Evolutionary conservation across 176 grass and related monocot species (phyloP).

Genomic region (Melocanna baccifera): DNA sequence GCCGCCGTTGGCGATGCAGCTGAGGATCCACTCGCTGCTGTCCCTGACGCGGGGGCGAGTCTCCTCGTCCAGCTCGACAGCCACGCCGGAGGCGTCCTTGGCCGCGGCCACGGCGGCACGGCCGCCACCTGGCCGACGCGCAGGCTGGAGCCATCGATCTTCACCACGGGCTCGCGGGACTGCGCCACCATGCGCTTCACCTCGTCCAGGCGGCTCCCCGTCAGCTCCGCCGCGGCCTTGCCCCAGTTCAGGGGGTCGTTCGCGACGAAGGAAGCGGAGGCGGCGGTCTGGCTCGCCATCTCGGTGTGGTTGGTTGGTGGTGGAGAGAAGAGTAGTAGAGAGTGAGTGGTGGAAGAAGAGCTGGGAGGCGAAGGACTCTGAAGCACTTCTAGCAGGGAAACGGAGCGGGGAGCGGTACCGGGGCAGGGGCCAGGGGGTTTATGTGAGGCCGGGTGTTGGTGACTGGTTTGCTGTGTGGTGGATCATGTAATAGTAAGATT

Average conservation of each 20-base stretch:
- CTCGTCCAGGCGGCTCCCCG: slow-evolving; percentile 78
- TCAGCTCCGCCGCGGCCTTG: slow-evolving; percentile 45
- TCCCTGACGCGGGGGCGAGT: slow-evolving; percentile 58
- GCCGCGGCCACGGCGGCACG: slow-evolving; percentile 45
- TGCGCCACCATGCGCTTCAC: slow-evolving; percentile 76
- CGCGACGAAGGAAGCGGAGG: not conserved
- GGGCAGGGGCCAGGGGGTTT: slow-evolving; percentile 10
- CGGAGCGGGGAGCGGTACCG: not conserved
- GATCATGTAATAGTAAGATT: not conserved
- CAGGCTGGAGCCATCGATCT: slow-evolving; percentile 61
- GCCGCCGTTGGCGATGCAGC: slow-evolving; percentile 61
- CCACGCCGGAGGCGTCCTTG: slow-evolving; percentile 31
- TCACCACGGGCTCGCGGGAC: slow-evolving; percentile 45
- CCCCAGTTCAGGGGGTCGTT: slow-evolving; percentile 69
- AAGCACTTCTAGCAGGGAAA: slow-evolving; percentile 17
- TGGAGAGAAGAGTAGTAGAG: not conserved
- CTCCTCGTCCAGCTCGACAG: slow-evolving; percentile 61
- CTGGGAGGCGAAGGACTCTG: not conserved
- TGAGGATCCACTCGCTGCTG: slow-evolving; percentile 79
- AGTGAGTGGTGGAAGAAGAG: slow-evolving; percentile 6
- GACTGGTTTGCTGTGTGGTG: slow-evolving; percentile 22
- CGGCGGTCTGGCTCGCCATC: slow-evolving; percentile 16
- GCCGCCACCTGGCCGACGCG: slow-evolving; percentile 66
- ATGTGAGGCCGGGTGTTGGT: slow-evolving; percentile 27
- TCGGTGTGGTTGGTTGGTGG: not conserved